Percentiles rank a stretch among this genome's conserved stretches.
Evolutionary conservation across 108 stramenopile species (phyloP).

Genomic region (Cyclotella baltica): DNA sequence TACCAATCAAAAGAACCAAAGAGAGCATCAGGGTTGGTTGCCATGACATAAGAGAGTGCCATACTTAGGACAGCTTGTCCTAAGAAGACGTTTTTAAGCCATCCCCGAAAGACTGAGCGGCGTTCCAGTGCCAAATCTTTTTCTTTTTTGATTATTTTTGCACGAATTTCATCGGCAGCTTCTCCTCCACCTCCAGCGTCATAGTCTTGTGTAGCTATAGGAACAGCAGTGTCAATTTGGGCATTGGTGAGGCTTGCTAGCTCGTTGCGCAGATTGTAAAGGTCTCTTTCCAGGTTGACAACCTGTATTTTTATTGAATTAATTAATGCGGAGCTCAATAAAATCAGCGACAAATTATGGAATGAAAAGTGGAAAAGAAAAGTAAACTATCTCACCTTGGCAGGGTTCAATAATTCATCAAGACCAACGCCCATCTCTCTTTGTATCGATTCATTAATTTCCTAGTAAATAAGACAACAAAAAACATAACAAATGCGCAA

Average conservation of each 20-base stretch:
- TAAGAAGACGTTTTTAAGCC: conserved; percentile 95
- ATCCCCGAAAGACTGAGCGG: conserved; percentile 92
- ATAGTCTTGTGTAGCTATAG: conserved; percentile 56
- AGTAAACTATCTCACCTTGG: conserved; percentile 76
- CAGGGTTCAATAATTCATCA: conserved; percentile 90
- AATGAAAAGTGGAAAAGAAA: too few relatives aligned
- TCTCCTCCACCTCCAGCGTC: conserved; percentile 80
- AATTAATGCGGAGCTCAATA: too few relatives aligned
- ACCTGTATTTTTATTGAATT: conserved; percentile 35
- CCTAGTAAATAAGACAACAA: conserved; percentile 70
- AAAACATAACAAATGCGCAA: neutral
- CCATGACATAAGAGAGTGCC: conserved; percentile 89
- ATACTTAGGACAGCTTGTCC: conserved; percentile 90
- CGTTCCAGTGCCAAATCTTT: conserved; percentile 83
- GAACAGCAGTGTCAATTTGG: conserved; percentile 27
- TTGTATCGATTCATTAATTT: conserved; percentile 78
- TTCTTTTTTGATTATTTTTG: conserved; percentile 90
- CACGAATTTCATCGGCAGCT: conserved; percentile 65
- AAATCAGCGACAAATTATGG: too few relatives aligned
- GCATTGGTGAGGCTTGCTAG: conserved; percentile 56
- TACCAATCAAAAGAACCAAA: conserved; percentile 84
- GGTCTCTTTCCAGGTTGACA: conserved; percentile 91
- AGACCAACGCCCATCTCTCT: conserved; percentile 75
- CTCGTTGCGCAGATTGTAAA: conserved; percentile 76
- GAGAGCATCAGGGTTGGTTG: conserved; percentile 69